Percentiles rank a stretch among this genome's conserved stretches.
These are phyloP conservation scores for Colletotrichum lindemuthianum DNA, from an alignment of 2,329 filamentous ascomycete genomes.

Conservation along the genomic window DNA sequence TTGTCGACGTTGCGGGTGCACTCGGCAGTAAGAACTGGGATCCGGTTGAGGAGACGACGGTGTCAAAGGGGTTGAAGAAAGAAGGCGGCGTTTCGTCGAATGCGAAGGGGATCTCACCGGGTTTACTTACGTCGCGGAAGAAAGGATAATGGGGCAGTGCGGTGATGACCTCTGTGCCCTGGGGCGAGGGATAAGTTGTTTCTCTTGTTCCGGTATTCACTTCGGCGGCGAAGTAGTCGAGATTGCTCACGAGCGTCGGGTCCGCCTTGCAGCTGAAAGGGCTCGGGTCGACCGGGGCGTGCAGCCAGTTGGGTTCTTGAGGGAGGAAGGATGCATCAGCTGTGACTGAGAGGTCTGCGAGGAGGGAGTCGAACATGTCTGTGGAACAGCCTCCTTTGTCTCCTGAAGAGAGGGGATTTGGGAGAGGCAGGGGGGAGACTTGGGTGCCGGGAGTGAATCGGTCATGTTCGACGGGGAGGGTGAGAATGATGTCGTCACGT, in stretches of 20 bases:
- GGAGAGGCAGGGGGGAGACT: neutral
- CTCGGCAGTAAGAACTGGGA: neutral
- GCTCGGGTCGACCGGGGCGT: too few relatives aligned
- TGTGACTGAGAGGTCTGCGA: neutral
- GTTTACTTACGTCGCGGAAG: slow-evolving; percentile 1
- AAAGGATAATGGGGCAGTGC: neutral
- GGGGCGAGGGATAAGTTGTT: neutral
- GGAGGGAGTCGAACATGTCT: neutral
- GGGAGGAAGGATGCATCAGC: neutral
- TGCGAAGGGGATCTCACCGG: slow-evolving; percentile 7
- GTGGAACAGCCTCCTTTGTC: slow-evolving; percentile 14
- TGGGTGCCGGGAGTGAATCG: neutral
- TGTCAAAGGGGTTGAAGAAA: slow-evolving; percentile 1
- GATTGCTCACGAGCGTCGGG: too few relatives aligned
- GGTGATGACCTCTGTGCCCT: neutral
- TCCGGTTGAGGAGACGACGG: neutral
- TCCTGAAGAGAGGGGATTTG: neutral
- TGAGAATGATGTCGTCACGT: too few relatives aligned
- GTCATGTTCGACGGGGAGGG: neutral
- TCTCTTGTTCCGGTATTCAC: too few relatives aligned
- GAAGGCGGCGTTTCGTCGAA: slow-evolving; percentile 14
- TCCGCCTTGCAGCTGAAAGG: too few relatives aligned
- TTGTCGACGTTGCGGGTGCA: neutral
- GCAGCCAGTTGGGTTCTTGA: too few relatives aligned
- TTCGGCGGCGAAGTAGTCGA: neutral